A percentile compares a stretch with the other conserved stretches of the same genome.
Conservation (phyloP, 805 yeast species). For the Spathaspora passalidarum region DNA sequence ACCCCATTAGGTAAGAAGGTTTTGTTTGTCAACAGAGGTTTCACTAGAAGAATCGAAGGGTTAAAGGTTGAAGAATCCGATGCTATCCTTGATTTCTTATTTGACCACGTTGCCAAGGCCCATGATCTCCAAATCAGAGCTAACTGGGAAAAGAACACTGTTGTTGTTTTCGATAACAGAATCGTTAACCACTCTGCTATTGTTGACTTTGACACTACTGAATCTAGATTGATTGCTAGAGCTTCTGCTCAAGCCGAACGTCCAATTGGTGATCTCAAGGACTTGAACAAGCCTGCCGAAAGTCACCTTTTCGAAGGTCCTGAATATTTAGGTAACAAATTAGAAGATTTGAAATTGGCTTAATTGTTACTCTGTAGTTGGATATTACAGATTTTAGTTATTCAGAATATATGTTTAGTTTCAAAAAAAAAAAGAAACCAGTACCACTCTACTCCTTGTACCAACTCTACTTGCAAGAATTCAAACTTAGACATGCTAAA, state of each 20-base stretch:
- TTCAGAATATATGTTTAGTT: neutral
- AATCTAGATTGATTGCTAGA: constrained; percentile 34
- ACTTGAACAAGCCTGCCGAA: constrained; percentile 29
- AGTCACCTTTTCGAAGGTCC: constrained; percentile 14
- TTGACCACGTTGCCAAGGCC: constrained; percentile 27
- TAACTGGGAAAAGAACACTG: constrained; percentile 32
- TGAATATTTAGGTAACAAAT: constrained; percentile 8
- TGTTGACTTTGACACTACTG: constrained; percentile 30
- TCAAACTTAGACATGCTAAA: too few relatives aligned
- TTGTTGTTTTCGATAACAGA: constrained; percentile 41
- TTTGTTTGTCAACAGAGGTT: constrained; percentile 32
- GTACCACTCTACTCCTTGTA: too few relatives aligned
- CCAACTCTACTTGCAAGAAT: too few relatives aligned
- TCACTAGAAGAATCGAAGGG: constrained; percentile 34
- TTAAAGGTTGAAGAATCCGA: constrained; percentile 38
- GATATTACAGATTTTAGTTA: neutral
- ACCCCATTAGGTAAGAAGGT: constrained; percentile 38
- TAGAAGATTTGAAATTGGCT: constrained; percentile 3
- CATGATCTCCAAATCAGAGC: constrained; percentile 40
- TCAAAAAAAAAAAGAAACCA: too few relatives aligned
- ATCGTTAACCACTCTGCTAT: constrained; percentile 34
- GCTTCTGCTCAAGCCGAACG: constrained; percentile 40
- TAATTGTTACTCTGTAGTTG: neutral
- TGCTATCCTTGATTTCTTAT: constrained; percentile 31
- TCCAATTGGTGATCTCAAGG: constrained; percentile 32